phyloP scores from a whole-genome alignment of 2,329 filamentous ascomycete genomes.

The Dactylellina haptotyla region DNA sequence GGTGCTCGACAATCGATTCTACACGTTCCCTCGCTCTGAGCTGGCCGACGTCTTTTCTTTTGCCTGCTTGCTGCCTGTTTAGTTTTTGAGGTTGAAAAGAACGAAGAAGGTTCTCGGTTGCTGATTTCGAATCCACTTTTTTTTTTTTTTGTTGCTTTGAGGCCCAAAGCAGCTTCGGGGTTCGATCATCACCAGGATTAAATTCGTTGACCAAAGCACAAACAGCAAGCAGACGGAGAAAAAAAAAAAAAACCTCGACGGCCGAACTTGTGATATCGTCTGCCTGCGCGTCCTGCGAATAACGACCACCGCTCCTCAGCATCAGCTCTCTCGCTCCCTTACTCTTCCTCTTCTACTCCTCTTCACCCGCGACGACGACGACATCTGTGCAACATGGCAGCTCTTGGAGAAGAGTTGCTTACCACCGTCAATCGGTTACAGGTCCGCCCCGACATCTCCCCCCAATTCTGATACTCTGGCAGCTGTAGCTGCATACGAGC shows the following conservation, averaged over 20 bases:
- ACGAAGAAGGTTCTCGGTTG: constrained; percentile 44
- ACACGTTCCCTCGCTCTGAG: constrained; percentile 36
- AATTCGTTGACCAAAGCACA: constrained; percentile 11
- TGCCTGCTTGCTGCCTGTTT: constrained; percentile 2
- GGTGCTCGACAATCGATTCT: constrained; percentile 17
- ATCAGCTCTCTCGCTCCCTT: constrained; percentile 11
- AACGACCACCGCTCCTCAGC: constrained; percentile 5
- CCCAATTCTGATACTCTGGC: not conserved
- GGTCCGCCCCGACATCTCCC: constrained; percentile 61
- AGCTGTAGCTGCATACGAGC: not conserved
- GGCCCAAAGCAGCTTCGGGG: constrained; percentile 18
- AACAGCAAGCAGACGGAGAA: not conserved
- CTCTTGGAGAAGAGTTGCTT: constrained; percentile 94
- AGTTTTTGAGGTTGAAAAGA: constrained; percentile 27
- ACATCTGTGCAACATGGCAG: constrained; percentile 73
- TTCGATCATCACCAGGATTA: constrained; percentile 13
- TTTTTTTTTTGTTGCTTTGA: constrained; percentile 28
- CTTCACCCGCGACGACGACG: constrained; percentile 58
- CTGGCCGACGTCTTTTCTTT: constrained; percentile 21
- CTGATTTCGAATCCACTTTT: constrained; percentile 35
- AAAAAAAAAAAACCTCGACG: constrained; percentile 23
- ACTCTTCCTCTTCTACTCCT: constrained; percentile 54
- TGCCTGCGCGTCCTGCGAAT: constrained; percentile 15
- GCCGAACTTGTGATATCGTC: constrained; percentile 24
- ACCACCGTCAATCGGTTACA: constrained; percentile 97